Conservation (phyloP, 179 eudicot species). For the Drosera spatulata region DNA sequence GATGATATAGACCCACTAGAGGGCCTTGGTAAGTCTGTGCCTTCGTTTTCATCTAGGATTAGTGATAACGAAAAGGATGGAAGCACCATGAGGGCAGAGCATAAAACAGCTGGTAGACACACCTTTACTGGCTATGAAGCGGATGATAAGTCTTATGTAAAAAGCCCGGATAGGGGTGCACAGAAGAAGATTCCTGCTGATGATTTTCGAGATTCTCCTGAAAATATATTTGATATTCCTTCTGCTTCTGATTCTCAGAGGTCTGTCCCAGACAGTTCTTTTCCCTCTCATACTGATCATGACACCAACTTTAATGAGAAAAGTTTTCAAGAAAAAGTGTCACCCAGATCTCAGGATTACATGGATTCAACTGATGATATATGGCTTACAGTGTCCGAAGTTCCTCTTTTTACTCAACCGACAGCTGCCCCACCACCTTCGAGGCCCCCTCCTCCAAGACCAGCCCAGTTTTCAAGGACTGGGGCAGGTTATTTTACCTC, state of each 20-base stretch:
- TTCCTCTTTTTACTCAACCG: slow-evolving; percentile 90
- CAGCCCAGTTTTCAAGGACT: slow-evolving; percentile 38
- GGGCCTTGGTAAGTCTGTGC: slow-evolving; percentile 49
- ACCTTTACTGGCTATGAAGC: slow-evolving; percentile 30
- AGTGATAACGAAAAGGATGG: slow-evolving; percentile 37
- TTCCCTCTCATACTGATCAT: slow-evolving; percentile 27
- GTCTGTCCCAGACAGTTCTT: slow-evolving; percentile 37
- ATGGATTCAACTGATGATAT: slow-evolving; percentile 47
- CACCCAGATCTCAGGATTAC: slow-evolving; percentile 42
- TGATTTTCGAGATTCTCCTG: slow-evolving; percentile 46
- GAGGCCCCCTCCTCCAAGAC: slow-evolving; percentile 92
- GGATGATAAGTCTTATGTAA: slow-evolving; percentile 34
- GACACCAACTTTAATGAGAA: slow-evolving; percentile 22
- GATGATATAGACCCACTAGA: slow-evolving; percentile 70
- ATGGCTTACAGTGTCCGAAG: slow-evolving; percentile 89
- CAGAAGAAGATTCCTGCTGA: slow-evolving; percentile 43
- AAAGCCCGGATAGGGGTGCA: slow-evolving; percentile 41
- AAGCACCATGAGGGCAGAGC: slow-evolving; percentile 34
- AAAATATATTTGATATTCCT: slow-evolving; percentile 56
- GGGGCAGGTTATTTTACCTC: slow-evolving; percentile 32
- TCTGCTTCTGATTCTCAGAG: slow-evolving; percentile 36
- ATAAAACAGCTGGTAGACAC: slow-evolving; percentile 26
- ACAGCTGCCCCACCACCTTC: slow-evolving; percentile 95
- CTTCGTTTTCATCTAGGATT: slow-evolving; percentile 34
- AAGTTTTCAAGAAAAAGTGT: slow-evolving; percentile 24